Evolutionary conservation across 176 grass and related monocot genomes (phyloP), one percentile per base, ranked within the genome.

Genomic region (Elaeis guineensis): DNA sequence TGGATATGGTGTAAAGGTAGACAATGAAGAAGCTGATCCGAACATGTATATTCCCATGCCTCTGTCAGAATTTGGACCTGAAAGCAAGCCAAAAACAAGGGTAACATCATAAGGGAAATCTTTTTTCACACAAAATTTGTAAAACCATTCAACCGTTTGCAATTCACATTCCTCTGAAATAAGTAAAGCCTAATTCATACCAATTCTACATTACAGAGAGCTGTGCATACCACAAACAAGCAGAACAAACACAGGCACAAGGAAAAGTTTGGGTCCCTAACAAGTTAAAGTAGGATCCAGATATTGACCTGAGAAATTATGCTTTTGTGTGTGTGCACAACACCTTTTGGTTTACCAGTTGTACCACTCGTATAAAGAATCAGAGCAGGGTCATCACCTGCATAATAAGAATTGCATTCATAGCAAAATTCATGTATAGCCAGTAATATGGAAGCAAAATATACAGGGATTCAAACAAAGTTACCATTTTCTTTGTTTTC

Each of bases 341-440:
- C 92, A 52, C 92, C 92, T 83, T 91, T 97, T 55, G 92, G 92
- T 82, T 91, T 91, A 70, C 92, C 92, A 57, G 87, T 97, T 69
- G 87, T 97, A 56, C 92, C 87, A 80, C 92, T 97, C 8, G 92
- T 97, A 65, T 97, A 97, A 78, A 97, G 92, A 70, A 97, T 97
- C 19, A 97, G 78, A 69, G 87, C 87, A 68, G 92, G 81, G 61
- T 90, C 83, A 80, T 97, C 83, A 57, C 84, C 92, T 97, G 67
- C 52, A 82, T 52, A 64, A 63, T 61, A 29, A 70, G 17, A 12
- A 44, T 44, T 44, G 35, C 35, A 12, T 2, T 44, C 35, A 44
- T 44, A 3, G 35, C 14, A 12, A 44, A 14, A 44, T 14, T 44
- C 35, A 44, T 44, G 35, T 12, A 44, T 44, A 44, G 35, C 35